Evolutionary conservation across 129 eudicot species (phyloP), one percentile per base, ranked within the genome.

Genomic region (Helianthus annuus): DNA sequence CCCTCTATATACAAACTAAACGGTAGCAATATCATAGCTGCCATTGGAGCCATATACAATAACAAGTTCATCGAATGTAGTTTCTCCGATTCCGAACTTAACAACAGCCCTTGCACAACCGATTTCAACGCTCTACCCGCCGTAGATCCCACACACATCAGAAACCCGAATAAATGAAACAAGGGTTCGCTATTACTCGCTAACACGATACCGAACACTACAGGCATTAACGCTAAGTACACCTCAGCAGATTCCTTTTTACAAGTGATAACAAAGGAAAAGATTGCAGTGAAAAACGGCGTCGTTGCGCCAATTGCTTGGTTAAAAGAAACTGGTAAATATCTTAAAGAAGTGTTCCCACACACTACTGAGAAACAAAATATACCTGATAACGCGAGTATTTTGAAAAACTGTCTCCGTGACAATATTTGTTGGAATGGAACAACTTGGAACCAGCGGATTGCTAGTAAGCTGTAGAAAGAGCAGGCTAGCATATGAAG

Each of bases 11-110:
- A 88, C 78, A 88, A 57, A 48, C 85, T 87, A 17, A 87, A 73
- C 6, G 96, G 96, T 27, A 89, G 80, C 61, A 89, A 70, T 40
- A 89, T 81, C 76, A 69, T 19, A 15, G 88, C 90, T 6, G 96
- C 96, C 92, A 89, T 86, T 8, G 96, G 96, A 54, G 96, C 92
- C 96, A 89, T 89, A 72, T 89, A 89, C 73, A 89, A 10, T n/a
- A 89, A 48, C 12, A 89, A 66, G 65, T 89, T 89, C 96, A 89
- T 89, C 17, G 93, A 86, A 65, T 89, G 88, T 17, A 89, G 53
- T 32, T 89, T 89, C 86, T 89, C 96, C 5, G 78, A 85, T 24
- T 89, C 96, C 0, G 90, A 84, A 4, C 80, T 86, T 49, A 89
- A 74, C 4, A 89, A 16, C 66, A 90, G n/a, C 27, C 96, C 96